Evolutionary conservation across 768 basidiomycete genomes (phyloP).

Genomic region (Leucogyrophana mollusca): DNA sequence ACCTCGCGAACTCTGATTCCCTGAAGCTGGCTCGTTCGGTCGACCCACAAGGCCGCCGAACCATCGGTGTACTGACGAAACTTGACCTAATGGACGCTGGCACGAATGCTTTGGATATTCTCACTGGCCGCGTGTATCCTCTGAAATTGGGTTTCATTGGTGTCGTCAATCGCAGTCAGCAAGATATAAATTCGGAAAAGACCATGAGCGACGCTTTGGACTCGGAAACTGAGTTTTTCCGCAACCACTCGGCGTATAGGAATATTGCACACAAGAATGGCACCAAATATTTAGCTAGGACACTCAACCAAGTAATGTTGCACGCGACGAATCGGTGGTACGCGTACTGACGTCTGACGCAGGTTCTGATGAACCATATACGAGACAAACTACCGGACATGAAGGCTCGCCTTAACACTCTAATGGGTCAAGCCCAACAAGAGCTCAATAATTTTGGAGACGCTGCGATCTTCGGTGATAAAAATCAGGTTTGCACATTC

Average conservation of each 20-base stretch:
- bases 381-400: constrained; percentile 98
- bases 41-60: constrained; percentile 94
- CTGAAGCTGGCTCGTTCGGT: constrained; percentile 95
- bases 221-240: constrained; percentile 90
- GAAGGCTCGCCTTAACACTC: constrained; percentile 96
- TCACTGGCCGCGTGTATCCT: constrained; percentile 96
- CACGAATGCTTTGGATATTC: constrained; percentile 93
- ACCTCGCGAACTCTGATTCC: constrained; percentile 97
- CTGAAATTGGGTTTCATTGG: constrained; percentile 98
- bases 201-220: constrained; percentile 82
- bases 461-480: constrained; percentile 86
- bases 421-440: constrained; percentile 99
- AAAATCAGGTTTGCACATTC: constrained; percentile 58
- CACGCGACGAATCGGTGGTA: neutral
- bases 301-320: constrained; percentile 81
- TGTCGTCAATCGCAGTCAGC: constrained; percentile 95
- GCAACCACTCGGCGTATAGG: constrained; percentile 83
- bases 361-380: constrained; percentile 96
- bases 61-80: constrained; percentile 95
- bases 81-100: constrained; percentile 99
- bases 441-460: constrained; percentile 97
- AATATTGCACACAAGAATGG: constrained; percentile 98
- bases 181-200: constrained; percentile 90
- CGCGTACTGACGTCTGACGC: neutral
- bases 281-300: constrained; percentile 92